Conservation (phyloP, 768 basidiomycete species). For the Suillus paluster region DNA sequence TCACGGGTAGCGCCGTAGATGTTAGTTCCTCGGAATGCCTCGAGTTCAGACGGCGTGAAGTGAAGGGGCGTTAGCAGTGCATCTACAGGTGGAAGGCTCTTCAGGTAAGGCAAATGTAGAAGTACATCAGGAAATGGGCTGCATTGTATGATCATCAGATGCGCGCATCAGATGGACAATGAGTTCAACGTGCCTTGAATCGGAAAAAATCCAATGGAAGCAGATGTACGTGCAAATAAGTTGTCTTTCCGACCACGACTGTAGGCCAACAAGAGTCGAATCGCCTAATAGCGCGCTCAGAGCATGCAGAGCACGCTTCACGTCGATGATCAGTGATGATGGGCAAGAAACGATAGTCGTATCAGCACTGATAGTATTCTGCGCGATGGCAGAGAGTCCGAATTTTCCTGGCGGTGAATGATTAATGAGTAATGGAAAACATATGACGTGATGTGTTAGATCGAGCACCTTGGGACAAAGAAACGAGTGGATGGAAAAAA, state of each 20-base stretch:
- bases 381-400: conserved; percentile 58
- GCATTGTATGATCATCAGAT: conserved; percentile 16
- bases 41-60: conserved; percentile 66
- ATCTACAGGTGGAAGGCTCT: conserved; percentile 60
- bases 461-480: conserved; percentile 51
- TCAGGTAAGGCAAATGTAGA: conserved; percentile 64
- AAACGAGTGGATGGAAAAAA: conserved; percentile 50
- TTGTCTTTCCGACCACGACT: conserved; percentile 67
- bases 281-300: conserved; percentile 45
- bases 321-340: conserved; percentile 65
- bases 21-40: conserved; percentile 79
- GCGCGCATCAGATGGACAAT: not conserved
- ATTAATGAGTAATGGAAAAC: conserved; percentile 16
- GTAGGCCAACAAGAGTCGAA: conserved; percentile 20
- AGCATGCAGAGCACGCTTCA: conserved; percentile 47
- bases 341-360: conserved; percentile 68
- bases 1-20: conserved; percentile 78
- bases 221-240: conserved; percentile 69
- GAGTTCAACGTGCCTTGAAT: conserved; percentile 34
- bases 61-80: conserved; percentile 75
- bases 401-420: conserved; percentile 36
- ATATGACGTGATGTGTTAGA: not conserved
- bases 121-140: conserved; percentile 8
- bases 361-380: conserved; percentile 50
- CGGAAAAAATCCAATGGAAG: conserved; percentile 60